Conservation (phyloP, 2,329 filamentous ascomycete genomes). For the Spiromastix sp. region DNA sequence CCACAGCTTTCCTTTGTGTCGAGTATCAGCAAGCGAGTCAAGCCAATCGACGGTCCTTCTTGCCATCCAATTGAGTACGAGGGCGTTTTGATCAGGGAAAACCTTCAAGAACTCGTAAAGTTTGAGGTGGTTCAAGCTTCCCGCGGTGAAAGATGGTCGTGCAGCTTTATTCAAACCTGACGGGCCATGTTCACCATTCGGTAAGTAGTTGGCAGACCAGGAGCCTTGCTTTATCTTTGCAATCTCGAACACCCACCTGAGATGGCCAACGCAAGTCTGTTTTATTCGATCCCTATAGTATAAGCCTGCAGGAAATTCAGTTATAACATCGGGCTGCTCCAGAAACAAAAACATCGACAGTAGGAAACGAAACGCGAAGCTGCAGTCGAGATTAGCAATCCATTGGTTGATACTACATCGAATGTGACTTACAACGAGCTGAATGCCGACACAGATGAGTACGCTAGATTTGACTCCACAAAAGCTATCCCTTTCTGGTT, state of each 20-base stretch:
- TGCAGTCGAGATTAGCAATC: not conserved
- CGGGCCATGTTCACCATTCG: too few species aligned
- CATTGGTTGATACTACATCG: not conserved
- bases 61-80: not conserved
- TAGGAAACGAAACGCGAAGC: not conserved
- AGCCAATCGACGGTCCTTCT: not conserved
- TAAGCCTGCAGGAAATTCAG: not conserved
- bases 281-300: not conserved
- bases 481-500: not conserved
- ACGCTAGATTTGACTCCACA: not conserved
- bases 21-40: not conserved
- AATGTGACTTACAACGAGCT: not conserved
- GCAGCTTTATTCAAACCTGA: not conserved
- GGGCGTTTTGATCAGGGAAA: not conserved
- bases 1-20: not conserved
- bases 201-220: not conserved
- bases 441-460: not conserved
- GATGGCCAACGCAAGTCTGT: not conserved
- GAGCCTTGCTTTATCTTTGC: not conserved
- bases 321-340: not conserved
- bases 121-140: not conserved
- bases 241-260: not conserved
- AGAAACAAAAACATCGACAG: not conserved
- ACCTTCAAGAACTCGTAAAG: conserved; percentile 1
- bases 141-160: not conserved